A percentile compares a stretch with the other conserved stretches of the same genome.
Conservation (phyloP, 140 eudicot genomes). For the Eryngium alpinum region DNA sequence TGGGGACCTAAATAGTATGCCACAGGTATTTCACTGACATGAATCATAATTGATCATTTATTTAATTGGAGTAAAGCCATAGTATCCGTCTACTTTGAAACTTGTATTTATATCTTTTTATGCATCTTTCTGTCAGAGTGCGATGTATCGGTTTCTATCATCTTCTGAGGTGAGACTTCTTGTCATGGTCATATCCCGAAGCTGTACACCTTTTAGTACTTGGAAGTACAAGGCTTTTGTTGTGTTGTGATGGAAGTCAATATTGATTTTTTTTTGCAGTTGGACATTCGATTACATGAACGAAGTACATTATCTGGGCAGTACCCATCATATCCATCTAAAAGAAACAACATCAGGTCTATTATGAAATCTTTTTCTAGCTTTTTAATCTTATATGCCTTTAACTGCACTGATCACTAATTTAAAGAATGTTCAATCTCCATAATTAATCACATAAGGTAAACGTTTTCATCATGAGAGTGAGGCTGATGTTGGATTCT, state of each 20-base stretch:
- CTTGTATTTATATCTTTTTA: background rate
- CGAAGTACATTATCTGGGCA: slow-evolving; percentile 67
- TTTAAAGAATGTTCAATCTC: background rate
- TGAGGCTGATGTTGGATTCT: background rate
- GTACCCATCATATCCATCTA: slow-evolving; percentile 21
- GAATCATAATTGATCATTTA: background rate
- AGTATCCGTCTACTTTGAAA: background rate
- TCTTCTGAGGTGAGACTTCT: slow-evolving; percentile 58
- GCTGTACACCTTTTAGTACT: background rate
- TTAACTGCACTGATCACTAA: background rate
- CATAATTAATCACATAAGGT: too few species aligned
- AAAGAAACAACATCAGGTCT: slow-evolving; percentile 38
- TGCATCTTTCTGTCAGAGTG: slow-evolving; percentile 51
- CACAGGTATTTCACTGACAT: slow-evolving; percentile 41
- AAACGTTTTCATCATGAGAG: slow-evolving; percentile 4
- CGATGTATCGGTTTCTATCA: slow-evolving; percentile 57
- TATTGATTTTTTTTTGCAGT: too few species aligned
- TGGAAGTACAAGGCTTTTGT: background rate
- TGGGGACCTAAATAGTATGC: slow-evolving; percentile 76
- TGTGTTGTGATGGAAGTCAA: background rate
- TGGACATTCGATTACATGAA: slow-evolving; percentile 52
- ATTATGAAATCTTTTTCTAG: background rate
- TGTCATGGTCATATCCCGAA: background rate
- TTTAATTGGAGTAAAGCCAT: background rate
- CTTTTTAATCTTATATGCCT: background rate